Evolutionary conservation across 2,329 filamentous ascomycete species (phyloP).

Genomic region (Fusarium albosuccineum): DNA sequence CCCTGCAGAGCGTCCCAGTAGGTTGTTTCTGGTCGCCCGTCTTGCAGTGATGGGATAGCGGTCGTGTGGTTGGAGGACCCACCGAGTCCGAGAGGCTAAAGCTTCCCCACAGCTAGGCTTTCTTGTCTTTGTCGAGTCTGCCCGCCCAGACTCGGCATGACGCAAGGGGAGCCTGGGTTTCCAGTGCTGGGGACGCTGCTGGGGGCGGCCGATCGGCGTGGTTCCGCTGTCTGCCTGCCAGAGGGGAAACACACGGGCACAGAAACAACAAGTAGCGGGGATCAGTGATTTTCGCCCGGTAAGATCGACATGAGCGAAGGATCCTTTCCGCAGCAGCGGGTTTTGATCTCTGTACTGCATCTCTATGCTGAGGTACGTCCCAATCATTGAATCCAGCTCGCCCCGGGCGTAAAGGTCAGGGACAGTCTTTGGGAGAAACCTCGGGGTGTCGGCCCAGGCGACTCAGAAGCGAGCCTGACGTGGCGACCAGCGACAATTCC

Average conservation of each 20-base stretch:
- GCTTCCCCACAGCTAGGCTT: constrained; percentile 47
- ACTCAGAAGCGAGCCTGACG: constrained; percentile 36
- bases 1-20: constrained; percentile 23
- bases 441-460: background rate
- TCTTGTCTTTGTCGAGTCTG: constrained; percentile 39
- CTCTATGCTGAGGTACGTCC: too few relatives aligned
- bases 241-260: constrained; percentile 1
- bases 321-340: constrained; percentile 21
- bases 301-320: constrained; percentile 40
- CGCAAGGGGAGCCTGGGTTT: constrained; percentile 41
- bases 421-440: constrained; percentile 4
- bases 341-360: background rate
- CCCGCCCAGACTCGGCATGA: constrained; percentile 40
- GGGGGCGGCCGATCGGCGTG: constrained; percentile 41
- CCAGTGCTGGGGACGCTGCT: constrained; percentile 22
- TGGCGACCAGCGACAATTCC: constrained; percentile 29
- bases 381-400: too few relatives aligned
- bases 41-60: constrained; percentile 1
- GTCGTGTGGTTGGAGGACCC: constrained; percentile 5
- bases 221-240: constrained; percentile 31
- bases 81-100: constrained; percentile 12
- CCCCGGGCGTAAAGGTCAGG: too few relatives aligned
- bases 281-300: constrained; percentile 30
- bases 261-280: constrained; percentile 5
- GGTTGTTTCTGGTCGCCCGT: constrained; percentile 8